Percentiles rank a stretch among this genome's conserved stretches.
These are phyloP conservation scores for Tolypocladium amazonense DNA, from an alignment of 2,329 filamentous ascomycete species.

Conservation along the genomic window DNA sequence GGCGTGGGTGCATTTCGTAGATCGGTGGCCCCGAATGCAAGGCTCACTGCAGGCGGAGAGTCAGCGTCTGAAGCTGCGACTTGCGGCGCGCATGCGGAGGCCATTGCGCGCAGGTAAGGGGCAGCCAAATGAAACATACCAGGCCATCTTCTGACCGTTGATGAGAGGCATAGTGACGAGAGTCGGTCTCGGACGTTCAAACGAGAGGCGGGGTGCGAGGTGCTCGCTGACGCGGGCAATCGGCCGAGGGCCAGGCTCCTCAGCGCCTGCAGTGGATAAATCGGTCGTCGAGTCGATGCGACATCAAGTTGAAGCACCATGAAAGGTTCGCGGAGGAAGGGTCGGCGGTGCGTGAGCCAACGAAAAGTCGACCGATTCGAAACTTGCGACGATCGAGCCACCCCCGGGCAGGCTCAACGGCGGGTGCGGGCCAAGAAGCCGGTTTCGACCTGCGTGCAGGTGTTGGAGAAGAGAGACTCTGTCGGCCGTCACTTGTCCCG, in stretches of 20 bases:
- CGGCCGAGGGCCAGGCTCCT: neutral
- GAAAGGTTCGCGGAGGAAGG: neutral
- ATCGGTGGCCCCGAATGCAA: slow-evolving; percentile 66
- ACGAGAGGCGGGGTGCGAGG: neutral
- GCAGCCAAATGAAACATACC: slow-evolving; percentile 37
- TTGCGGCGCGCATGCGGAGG: neutral
- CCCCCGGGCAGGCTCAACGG: neutral
- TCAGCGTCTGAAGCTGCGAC: neutral
- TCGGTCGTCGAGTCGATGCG: neutral
- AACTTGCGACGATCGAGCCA: neutral
- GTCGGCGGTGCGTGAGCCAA: neutral
- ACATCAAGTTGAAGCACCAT: neutral
- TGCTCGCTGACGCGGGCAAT: neutral
- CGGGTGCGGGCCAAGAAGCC: neutral
- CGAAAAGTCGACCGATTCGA: neutral
- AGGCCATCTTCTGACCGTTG: slow-evolving; percentile 63
- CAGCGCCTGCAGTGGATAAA: neutral
- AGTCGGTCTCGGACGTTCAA: neutral
- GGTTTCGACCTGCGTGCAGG: neutral
- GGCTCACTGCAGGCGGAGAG: slow-evolving; percentile 44
- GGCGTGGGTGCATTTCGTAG: slow-evolving; percentile 62
- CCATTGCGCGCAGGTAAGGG: neutral
- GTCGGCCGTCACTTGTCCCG: neutral
- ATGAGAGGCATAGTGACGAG: slow-evolving; percentile 48
- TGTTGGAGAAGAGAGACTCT: neutral